phyloP scores from a whole-genome alignment of 208 protist species.

The Naegleria lovaniensis region DNA sequence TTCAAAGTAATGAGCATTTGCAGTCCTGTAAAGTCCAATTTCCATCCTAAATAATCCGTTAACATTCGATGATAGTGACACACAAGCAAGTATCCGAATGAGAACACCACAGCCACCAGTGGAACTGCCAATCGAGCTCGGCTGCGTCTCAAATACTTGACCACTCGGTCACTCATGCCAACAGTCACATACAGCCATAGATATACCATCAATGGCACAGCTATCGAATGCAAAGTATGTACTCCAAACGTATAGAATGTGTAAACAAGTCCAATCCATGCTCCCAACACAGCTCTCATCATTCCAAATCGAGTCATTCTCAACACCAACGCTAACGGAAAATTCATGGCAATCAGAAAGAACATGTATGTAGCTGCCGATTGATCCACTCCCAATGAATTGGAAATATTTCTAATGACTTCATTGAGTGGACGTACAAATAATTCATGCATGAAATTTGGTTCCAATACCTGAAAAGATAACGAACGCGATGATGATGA shows the following conservation, averaged over 20 bases:
- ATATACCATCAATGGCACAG: background rate
- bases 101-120: background rate
- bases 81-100: background rate
- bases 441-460: too few relatives aligned
- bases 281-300: background rate
- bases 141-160: background rate
- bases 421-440: too few relatives aligned
- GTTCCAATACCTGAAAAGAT: too few relatives aligned
- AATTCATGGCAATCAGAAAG: background rate
- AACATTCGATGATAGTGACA: slow-evolving; percentile 51
- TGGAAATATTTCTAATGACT: background rate
- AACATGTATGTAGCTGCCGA: background rate
- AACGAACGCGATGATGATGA: too few relatives aligned
- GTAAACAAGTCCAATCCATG: background rate
- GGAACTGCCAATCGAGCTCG: background rate
- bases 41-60: slow-evolving; percentile 55
- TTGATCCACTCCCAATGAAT: background rate
- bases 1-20: slow-evolving; percentile 59
- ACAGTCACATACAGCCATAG: background rate
- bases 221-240: background rate
- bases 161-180: background rate
- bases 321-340: background rate
- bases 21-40: slow-evolving; percentile 49
- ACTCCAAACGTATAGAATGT: background rate
- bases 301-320: background rate